Percentiles rank a stretch among this genome's conserved stretches.
Evolutionary conservation across 768 basidiomycete genomes (phyloP).

Genomic region (Pholiota conissans): DNA sequence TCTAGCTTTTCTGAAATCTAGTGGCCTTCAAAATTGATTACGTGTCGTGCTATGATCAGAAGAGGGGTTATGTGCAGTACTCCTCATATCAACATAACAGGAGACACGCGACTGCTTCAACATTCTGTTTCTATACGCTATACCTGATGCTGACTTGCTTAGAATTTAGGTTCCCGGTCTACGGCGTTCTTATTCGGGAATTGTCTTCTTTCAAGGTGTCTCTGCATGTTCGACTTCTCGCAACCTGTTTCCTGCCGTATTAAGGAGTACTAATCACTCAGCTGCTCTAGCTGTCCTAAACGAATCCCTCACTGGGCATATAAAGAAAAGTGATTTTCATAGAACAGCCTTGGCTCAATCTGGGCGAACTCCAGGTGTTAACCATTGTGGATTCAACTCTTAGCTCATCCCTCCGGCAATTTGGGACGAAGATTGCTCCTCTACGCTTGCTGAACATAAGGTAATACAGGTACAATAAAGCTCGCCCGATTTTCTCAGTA

Average conservation of each 20-base stretch:
- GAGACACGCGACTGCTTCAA: background rate
- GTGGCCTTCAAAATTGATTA: constrained; percentile 7
- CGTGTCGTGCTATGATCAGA: background rate
- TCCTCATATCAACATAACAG: background rate
- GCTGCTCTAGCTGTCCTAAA: too few relatives aligned
- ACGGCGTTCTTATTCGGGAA: background rate
- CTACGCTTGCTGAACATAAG: too few relatives aligned
- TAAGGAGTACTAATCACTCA: too few relatives aligned
- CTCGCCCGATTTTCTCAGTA: too few relatives aligned
- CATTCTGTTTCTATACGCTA: background rate
- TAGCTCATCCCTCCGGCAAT: too few relatives aligned
- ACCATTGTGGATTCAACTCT: too few relatives aligned
- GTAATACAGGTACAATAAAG: too few relatives aligned
- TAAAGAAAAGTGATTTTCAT: constrained; percentile 35
- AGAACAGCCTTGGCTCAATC: constrained; percentile 46
- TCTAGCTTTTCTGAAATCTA: constrained; percentile 27
- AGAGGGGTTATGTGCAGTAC: background rate
- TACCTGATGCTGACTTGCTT: too few relatives aligned
- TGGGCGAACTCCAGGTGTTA: too few relatives aligned
- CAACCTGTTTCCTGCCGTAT: background rate
- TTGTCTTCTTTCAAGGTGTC: background rate
- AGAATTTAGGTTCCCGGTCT: background rate
- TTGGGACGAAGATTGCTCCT: too few relatives aligned
- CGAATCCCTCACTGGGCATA: too few relatives aligned
- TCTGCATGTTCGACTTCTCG: background rate